Conservation (phyloP, 2,329 filamentous ascomycete genomes). For the Beauveria scarabaeidicola region DNA sequence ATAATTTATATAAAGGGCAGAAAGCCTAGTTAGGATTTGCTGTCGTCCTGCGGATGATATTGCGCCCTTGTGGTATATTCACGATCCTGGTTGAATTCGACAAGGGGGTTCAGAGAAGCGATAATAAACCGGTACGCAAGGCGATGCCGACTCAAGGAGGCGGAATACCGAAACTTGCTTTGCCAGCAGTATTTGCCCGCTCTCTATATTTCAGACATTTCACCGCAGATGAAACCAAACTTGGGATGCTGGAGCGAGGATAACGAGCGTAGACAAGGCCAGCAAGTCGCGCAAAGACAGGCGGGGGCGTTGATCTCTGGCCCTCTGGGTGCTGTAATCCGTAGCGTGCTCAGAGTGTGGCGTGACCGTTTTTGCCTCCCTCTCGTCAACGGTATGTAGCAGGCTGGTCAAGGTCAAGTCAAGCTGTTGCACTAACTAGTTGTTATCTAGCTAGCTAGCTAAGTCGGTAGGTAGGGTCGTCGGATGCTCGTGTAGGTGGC, state of each 20-base stretch:
- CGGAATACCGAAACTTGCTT: neutral
- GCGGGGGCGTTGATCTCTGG: too few species aligned
- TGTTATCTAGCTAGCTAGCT: too few species aligned
- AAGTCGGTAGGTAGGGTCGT: neutral
- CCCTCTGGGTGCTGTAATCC: too few species aligned
- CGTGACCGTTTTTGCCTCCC: too few species aligned
- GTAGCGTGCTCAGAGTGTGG: too few species aligned
- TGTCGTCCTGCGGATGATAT: neutral
- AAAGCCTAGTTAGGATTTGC: too few species aligned
- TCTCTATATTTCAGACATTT: neutral
- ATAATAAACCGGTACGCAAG: neutral
- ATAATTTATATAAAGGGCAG: too few species aligned
- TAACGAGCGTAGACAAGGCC: neutral
- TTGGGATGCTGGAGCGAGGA: neutral
- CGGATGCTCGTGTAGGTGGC: neutral
- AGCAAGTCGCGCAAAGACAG: neutral
- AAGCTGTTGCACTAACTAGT: too few species aligned
- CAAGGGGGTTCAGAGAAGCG: neutral
- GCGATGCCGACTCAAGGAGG: neutral
- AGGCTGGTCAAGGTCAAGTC: too few species aligned
- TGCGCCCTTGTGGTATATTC: neutral
- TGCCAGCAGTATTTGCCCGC: neutral
- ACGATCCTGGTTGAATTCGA: neutral
- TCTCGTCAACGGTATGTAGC: too few species aligned
- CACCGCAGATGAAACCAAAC: neutral